phyloP scores from a whole-genome alignment of 441 rosid genomes.

The Pelargonium cotyledonis region DNA sequence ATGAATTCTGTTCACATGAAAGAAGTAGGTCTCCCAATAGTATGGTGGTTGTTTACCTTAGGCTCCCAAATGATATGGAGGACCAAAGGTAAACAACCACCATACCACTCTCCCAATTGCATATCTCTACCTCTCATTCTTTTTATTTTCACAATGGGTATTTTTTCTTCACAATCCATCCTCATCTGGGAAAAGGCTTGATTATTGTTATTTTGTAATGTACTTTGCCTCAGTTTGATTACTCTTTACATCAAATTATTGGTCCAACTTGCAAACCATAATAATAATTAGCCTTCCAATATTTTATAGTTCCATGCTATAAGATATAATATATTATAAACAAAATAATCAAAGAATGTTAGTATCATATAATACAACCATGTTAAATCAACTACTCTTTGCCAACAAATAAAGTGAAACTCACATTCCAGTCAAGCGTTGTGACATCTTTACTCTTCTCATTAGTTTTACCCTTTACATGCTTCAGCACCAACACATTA shows the following conservation, averaged over 20 bases:
- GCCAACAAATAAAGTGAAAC: conserved; percentile 27
- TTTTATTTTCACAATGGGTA: background rate
- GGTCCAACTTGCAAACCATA: conserved; percentile 4
- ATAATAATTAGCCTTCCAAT: background rate
- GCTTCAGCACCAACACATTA: conserved; percentile 68
- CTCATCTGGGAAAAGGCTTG: no score
- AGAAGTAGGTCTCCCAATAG: background rate
- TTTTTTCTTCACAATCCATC: no score
- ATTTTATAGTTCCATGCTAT: background rate
- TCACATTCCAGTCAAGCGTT: conserved; percentile 98
- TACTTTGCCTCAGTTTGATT: background rate
- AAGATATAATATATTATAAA: background rate
- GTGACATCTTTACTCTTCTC: conserved; percentile 99
- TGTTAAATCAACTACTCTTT: background rate
- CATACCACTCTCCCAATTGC: background rate
- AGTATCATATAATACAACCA: no score
- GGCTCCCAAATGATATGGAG: background rate
- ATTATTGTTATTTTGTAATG: no score
- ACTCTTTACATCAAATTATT: background rate
- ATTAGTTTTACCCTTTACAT: conserved; percentile 86
- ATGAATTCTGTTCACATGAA: background rate
- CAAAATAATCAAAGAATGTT: background rate
- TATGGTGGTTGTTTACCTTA: no score
- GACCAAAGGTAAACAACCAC: background rate
- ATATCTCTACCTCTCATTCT: background rate